These are phyloP conservation scores for Chytriomyces sp. DNA, from an alignment of 192 early-diverging fungal species.

Conservation along the genomic window DNA sequence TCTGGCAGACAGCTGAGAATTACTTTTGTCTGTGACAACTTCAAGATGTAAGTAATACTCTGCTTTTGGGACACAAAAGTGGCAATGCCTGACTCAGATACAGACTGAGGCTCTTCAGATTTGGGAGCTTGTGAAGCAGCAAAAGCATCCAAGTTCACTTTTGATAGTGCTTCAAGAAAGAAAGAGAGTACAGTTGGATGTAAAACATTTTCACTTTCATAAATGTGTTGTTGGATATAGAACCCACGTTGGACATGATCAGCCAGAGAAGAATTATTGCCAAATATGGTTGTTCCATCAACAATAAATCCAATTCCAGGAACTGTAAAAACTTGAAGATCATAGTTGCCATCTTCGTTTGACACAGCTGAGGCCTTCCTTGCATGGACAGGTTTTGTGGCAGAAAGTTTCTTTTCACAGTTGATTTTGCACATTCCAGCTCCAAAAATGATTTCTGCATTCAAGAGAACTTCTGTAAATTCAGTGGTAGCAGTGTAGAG, in stretches of 20 bases:
- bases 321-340: constrained; percentile 34
- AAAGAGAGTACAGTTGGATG: constrained; percentile 73
- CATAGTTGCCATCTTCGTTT: constrained; percentile 1
- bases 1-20: constrained; percentile 73
- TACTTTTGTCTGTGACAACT: constrained; percentile 66
- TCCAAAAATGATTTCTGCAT: constrained; percentile 24
- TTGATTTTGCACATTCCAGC: constrained; percentile 20
- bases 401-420: background rate
- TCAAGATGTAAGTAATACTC: constrained; percentile 42
- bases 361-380: background rate
- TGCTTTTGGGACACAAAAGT: constrained; percentile 27
- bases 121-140: background rate
- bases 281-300: constrained; percentile 39
- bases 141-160: constrained; percentile 53
- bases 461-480: constrained; percentile 18
- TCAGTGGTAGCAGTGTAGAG: background rate
- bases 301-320: constrained; percentile 42
- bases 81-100: constrained; percentile 39
- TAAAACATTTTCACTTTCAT: constrained; percentile 65
- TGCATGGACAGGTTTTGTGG: background rate
- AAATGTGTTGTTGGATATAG: constrained; percentile 28
- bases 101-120: constrained; percentile 32
- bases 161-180: constrained; percentile 65
- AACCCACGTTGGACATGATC: background rate
- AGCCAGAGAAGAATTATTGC: constrained; percentile 20